These are phyloP conservation scores for Citrus mangshanensis DNA, from an alignment of 345 rosid species.

Conservation along the genomic window DNA sequence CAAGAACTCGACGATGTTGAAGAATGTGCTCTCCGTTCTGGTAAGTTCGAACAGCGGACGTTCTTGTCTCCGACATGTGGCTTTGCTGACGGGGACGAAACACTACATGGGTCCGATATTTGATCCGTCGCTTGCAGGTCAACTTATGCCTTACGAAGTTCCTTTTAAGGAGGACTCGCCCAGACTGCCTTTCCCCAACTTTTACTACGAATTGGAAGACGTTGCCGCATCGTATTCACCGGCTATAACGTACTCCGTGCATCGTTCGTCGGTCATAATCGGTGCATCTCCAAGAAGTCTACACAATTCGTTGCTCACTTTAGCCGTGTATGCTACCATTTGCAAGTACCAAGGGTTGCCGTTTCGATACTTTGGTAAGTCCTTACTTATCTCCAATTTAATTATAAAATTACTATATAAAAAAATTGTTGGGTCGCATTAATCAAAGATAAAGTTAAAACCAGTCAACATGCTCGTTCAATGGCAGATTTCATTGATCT, in stretches of 20 bases:
- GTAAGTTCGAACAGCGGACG: not conserved
- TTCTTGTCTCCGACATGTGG: constrained; percentile 15
- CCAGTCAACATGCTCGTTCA: too few relatives aligned
- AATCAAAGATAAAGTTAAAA: too few relatives aligned
- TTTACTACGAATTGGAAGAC: constrained; percentile 33
- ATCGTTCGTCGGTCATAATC: constrained; percentile 27
- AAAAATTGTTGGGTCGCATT: too few relatives aligned
- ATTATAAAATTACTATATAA: too few relatives aligned
- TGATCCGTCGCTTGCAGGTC: constrained; percentile 1
- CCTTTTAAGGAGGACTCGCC: constrained; percentile 25
- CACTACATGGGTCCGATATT: constrained; percentile 31
- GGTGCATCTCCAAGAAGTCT: constrained; percentile 30
- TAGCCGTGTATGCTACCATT: not conserved
- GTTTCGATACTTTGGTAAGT: not conserved
- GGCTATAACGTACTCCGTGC: constrained; percentile 14
- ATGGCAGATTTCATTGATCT: too few relatives aligned
- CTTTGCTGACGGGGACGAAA: constrained; percentile 30
- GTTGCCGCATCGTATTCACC: constrained; percentile 10
- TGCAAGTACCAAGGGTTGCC: not conserved
- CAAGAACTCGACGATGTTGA: constrained; percentile 21
- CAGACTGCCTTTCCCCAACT: constrained; percentile 33
- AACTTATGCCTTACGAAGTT: constrained; percentile 16
- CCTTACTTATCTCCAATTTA: too few relatives aligned
- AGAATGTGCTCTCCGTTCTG: constrained; percentile 17
- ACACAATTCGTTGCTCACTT: not conserved